Evolutionary conservation across 306 rosid genomes (phyloP).

Genomic region (Fagus crenata): DNA sequence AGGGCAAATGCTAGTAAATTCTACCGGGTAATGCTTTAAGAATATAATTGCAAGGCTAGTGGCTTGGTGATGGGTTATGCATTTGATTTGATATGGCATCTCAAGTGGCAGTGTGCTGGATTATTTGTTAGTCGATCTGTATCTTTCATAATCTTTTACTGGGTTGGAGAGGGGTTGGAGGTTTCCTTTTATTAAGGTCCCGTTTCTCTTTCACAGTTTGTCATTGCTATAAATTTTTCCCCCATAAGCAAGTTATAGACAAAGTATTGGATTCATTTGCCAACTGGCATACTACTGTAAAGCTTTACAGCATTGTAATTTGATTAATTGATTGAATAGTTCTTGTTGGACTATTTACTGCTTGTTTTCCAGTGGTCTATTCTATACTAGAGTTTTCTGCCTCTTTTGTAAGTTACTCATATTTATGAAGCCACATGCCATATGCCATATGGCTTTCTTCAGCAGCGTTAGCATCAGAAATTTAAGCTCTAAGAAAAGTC

Average conservation of each 20-base stretch:
- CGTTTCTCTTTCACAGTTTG: slow-evolving; percentile 21
- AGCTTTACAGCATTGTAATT: slow-evolving; percentile 42
- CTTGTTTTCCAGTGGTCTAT: slow-evolving; percentile 9
- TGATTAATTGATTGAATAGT: slow-evolving; percentile 19
- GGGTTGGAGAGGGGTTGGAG: slow-evolving; percentile 21
- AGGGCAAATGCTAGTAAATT: slow-evolving; percentile 25
- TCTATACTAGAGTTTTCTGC: not conserved
- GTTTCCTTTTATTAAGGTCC: slow-evolving; percentile 35
- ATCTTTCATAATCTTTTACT: slow-evolving; percentile 26
- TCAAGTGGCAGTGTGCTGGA: slow-evolving; percentile 24
- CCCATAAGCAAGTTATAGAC: slow-evolving; percentile 32
- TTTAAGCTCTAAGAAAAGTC: too few species aligned
- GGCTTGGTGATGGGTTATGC: not conserved
- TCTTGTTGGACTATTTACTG: slow-evolving; percentile 9
- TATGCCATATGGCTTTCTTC: not conserved
- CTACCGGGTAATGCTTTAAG: slow-evolving; percentile 8
- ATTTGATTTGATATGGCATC: slow-evolving; percentile 15
- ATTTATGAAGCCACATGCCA: not conserved
- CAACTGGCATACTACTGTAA: slow-evolving; percentile 46
- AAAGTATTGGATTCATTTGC: slow-evolving; percentile 38
- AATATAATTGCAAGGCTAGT: slow-evolving; percentile 19
- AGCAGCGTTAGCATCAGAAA: too few species aligned
- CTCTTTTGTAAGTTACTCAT: not conserved
- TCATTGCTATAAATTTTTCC: slow-evolving; percentile 14
- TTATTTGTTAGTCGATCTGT: slow-evolving; percentile 35